Conservation (phyloP, 129 eudicot species). For the sunflower (Helianthus annuus) region DNA sequence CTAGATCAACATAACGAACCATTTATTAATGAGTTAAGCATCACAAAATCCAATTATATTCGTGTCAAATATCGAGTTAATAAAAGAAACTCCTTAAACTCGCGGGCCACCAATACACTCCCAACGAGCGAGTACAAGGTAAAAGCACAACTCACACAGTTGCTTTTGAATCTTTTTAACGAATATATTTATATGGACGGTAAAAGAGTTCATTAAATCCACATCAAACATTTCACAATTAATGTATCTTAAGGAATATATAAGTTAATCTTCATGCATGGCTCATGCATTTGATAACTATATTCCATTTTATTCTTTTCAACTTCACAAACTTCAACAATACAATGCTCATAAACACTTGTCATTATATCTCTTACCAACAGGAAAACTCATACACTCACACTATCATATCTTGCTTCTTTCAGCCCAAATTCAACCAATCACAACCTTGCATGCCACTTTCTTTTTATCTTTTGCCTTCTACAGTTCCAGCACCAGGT, state of each 20-base stretch:
- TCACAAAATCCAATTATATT: too few species aligned
- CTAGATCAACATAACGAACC: too few species aligned
- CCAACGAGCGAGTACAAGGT: too few species aligned
- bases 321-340: slow-evolving; percentile 16
- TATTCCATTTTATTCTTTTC: slow-evolving; percentile 32
- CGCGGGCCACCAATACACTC: too few species aligned
- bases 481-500: slow-evolving; percentile 86
- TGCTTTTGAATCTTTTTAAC: not conserved
- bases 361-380: slow-evolving; percentile 16
- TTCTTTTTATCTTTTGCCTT: slow-evolving; percentile 26
- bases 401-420: too few species aligned
- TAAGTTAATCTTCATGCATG: slow-evolving; percentile 21
- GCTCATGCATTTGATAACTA: slow-evolving; percentile 15
- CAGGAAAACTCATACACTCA: slow-evolving; percentile 26
- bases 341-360: slow-evolving; percentile 15
- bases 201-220: slow-evolving; percentile 6
- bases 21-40: too few species aligned
- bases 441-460: slow-evolving; percentile 10
- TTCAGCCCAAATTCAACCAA: slow-evolving; percentile 26
- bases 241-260: slow-evolving; percentile 21
- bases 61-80: too few species aligned
- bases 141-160: not conserved
- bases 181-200: slow-evolving; percentile 14
- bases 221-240: not conserved
- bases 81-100: too few species aligned